Evolutionary conservation across 2,329 filamentous ascomycete species (phyloP).

Genomic region (Zelopaecilomyces penicillatus): DNA sequence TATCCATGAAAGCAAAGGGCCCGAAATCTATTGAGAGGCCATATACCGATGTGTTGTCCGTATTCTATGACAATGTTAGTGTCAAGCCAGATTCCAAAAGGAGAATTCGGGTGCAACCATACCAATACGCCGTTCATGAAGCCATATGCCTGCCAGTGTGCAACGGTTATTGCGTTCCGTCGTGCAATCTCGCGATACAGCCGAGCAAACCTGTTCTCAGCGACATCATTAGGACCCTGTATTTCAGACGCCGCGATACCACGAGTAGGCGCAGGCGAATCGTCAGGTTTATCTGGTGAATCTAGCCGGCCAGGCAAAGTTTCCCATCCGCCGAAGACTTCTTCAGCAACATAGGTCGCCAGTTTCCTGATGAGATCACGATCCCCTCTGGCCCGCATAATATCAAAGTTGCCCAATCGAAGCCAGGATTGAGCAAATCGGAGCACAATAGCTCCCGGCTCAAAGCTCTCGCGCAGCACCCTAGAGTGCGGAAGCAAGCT

Average conservation of each 20-base stretch:
- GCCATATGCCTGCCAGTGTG: constrained; percentile 95
- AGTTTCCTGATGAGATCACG: constrained; percentile 63
- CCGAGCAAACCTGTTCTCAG: constrained; percentile 79
- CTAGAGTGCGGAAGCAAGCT: constrained; percentile 64
- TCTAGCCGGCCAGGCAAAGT: constrained; percentile 58
- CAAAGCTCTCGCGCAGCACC: constrained; percentile 69
- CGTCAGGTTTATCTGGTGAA: constrained; percentile 39
- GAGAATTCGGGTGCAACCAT: constrained; percentile 5
- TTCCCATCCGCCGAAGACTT: constrained; percentile 84
- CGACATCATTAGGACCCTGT: constrained; percentile 58
- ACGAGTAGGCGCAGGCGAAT: constrained; percentile 35
- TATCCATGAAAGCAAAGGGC: constrained; percentile 95
- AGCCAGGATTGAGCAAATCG: constrained; percentile 90
- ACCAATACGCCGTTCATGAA: constrained; percentile 94
- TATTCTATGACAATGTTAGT: constrained; percentile 49
- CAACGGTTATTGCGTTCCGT: constrained; percentile 79
- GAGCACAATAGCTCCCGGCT: constrained; percentile 87
- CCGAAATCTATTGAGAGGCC: constrained; percentile 91
- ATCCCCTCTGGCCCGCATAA: constrained; percentile 77
- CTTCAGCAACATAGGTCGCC: constrained; percentile 75
- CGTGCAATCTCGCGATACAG: constrained; percentile 82
- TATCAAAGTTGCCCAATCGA: constrained; percentile 89
- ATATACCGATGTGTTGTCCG: constrained; percentile 88
- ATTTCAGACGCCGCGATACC: constrained; percentile 48
- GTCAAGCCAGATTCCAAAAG: background rate